These are phyloP conservation scores for Termitomyces sp. DNA, from an alignment of 768 basidiomycete genomes.

Conservation along the genomic window DNA sequence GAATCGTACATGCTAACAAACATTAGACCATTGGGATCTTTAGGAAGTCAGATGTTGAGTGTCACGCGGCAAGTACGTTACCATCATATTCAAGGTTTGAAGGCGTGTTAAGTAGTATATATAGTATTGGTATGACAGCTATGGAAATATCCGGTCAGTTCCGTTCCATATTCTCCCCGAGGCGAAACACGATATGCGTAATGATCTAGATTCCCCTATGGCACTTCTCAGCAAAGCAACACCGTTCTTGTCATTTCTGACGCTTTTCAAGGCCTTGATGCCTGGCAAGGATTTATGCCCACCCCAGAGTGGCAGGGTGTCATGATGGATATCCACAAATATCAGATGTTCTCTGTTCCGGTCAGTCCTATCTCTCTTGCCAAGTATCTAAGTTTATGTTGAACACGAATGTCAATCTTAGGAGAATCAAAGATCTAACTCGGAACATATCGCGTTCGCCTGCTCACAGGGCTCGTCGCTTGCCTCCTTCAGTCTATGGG, in stretches of 20 bases:
- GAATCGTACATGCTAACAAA: background rate
- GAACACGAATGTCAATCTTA: constrained; percentile 13
- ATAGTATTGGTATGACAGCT: constrained; percentile 73
- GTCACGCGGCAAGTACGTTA: constrained; percentile 37
- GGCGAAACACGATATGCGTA: background rate
- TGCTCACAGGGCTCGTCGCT: constrained; percentile 46
- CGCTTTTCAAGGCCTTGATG: constrained; percentile 71
- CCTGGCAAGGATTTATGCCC: constrained; percentile 62
- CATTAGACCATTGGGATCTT: constrained; percentile 67
- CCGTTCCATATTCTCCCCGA: background rate
- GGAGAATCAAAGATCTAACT: constrained; percentile 39
- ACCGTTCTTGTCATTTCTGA: constrained; percentile 68
- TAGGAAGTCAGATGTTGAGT: constrained; percentile 43
- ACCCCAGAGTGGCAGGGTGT: constrained; percentile 55
- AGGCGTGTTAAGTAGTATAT: constrained; percentile 11
- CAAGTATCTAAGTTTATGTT: background rate
- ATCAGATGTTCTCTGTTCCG: constrained; percentile 62
- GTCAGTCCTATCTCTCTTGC: constrained; percentile 32
- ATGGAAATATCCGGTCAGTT: constrained; percentile 61
- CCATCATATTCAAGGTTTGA: background rate
- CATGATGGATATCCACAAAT: constrained; percentile 76
- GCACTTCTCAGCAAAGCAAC: constrained; percentile 46
- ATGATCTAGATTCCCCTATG: constrained; percentile 26
- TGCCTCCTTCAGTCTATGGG: constrained; percentile 61
- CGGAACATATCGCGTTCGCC: constrained; percentile 56